Percentiles rank a stretch among this genome's conserved stretches.
Conservation (phyloP, 2,329 filamentous ascomycete species). For the Verticillium dahliae region DNA sequence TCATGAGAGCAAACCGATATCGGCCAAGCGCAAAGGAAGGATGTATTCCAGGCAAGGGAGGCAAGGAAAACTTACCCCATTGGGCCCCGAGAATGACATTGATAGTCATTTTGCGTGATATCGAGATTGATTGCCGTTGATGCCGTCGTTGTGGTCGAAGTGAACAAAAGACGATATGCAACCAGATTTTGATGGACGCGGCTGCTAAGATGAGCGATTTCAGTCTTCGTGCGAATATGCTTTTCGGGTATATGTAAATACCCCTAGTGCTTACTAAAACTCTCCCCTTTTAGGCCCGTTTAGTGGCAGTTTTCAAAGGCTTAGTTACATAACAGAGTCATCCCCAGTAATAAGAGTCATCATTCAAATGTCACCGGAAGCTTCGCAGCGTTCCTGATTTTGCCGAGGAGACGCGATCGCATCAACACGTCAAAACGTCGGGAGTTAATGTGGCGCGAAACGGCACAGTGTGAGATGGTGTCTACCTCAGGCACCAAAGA, state of each 20-base stretch:
- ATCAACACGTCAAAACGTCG: background rate
- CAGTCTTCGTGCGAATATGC: background rate
- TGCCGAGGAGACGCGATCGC: background rate
- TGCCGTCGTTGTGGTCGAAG: slow-evolving; percentile 10
- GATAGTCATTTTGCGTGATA: slow-evolving; percentile 6
- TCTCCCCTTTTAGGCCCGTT: background rate
- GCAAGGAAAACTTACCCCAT: slow-evolving; percentile 3
- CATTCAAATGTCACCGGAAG: background rate
- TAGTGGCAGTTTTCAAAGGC: background rate
- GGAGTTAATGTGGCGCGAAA: background rate
- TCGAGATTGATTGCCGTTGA: slow-evolving; percentile 9
- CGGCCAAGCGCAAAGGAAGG: background rate
- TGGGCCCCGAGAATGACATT: background rate
- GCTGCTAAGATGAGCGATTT: background rate
- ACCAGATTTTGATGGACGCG: background rate
- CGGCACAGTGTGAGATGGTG: background rate
- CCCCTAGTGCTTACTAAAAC: background rate
- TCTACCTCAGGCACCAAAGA: too few species aligned
- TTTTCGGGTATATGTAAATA: background rate
- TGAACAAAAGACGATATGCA: slow-evolving; percentile 3
- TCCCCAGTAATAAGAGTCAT: background rate
- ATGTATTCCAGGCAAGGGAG: slow-evolving; percentile 11
- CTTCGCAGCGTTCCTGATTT: background rate
- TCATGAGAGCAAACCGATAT: background rate
- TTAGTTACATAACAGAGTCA: background rate